phyloP scores from a whole-genome alignment of 1,284 basidiomycete genomes.

The Malassezia vespertilionis region DNA sequence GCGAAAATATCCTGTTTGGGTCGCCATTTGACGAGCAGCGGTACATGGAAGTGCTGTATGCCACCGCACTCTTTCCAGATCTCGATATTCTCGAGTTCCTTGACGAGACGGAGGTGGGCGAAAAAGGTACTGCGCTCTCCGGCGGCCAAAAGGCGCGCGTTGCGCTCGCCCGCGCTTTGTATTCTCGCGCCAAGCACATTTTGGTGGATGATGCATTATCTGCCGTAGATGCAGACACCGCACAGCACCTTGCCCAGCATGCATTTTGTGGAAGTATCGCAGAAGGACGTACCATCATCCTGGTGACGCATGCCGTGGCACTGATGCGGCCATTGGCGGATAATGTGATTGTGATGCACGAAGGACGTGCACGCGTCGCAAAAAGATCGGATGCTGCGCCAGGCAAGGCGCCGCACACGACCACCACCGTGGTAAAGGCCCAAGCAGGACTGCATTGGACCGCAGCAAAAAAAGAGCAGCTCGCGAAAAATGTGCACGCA shows the following conservation, averaged over 20 bases:
- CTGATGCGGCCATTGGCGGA: conserved; percentile 60
- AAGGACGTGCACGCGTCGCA: conserved; percentile 54
- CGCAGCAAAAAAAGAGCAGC: conserved; percentile 25
- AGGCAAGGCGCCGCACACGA: neutral
- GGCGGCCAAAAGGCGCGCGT: conserved; percentile 29
- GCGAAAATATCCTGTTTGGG: conserved; percentile 25
- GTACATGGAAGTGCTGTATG: conserved; percentile 18
- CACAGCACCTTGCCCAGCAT: conserved; percentile 61
- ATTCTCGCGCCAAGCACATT: conserved; percentile 14
- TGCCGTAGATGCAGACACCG: conserved; percentile 26
- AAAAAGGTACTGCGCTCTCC: conserved; percentile 52
- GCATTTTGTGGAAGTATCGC: conserved; percentile 59
- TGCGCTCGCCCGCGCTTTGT: conserved; percentile 25
- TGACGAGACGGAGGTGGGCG: conserved; percentile 81
- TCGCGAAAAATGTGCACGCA: conserved; percentile 27
- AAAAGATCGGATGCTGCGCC: too few relatives aligned
- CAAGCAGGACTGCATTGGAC: conserved; percentile 1
- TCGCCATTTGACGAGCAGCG: conserved; percentile 15
- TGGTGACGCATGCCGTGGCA: conserved; percentile 77
- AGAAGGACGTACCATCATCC: conserved; percentile 60
- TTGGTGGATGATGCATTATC: conserved; percentile 25
- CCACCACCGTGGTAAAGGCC: neutral
- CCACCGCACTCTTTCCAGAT: conserved; percentile 19
- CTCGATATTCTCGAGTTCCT: conserved; percentile 55
- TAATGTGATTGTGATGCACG: conserved; percentile 63